Evolutionary conservation across 1,284 basidiomycete species (phyloP).

Genomic region (Cystobasidium sp.): DNA sequence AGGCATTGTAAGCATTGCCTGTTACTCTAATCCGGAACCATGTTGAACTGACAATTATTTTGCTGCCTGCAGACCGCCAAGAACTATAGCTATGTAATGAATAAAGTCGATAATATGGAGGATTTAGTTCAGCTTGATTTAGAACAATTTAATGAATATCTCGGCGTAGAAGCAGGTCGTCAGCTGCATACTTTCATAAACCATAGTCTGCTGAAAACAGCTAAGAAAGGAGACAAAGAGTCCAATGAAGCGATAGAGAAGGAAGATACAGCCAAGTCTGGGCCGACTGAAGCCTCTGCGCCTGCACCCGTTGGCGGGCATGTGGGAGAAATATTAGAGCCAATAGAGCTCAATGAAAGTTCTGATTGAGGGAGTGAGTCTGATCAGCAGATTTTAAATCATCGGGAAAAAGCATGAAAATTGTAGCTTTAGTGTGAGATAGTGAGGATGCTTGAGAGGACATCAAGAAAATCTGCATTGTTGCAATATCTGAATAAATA

Average conservation of each 20-base stretch:
- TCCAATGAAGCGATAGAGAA: not conserved
- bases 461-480: not conserved
- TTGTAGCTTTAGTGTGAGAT: slow-evolving; percentile 1
- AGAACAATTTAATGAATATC: slow-evolving; percentile 69
- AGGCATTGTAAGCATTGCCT: slow-evolving; percentile 56
- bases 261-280: not conserved
- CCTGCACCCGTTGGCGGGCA: not conserved
- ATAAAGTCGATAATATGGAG: slow-evolving; percentile 72
- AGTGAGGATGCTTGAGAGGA: not conserved
- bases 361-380: slow-evolving; percentile 4
- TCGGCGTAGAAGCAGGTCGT: slow-evolving; percentile 82
- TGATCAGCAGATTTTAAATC: not conserved
- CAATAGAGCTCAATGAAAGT: slow-evolving; percentile 18
- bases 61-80: slow-evolving; percentile 69
- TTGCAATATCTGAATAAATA: not conserved
- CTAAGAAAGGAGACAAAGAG: slow-evolving; percentile 3
- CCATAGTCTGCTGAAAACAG: slow-evolving; percentile 59
- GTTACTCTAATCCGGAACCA: slow-evolving; percentile 59
- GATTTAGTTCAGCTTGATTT: slow-evolving; percentile 65
- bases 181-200: slow-evolving; percentile 81
- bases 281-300: not conserved
- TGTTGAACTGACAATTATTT: not conserved
- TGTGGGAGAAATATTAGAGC: not conserved
- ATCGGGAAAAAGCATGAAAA: not conserved
- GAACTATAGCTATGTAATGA: slow-evolving; percentile 84